Evolutionary conservation across 2,329 filamentous ascomycete genomes (phyloP), one percentile per base, ranked within the genome.

Genomic region (Alternaria conjuncta): DNA sequence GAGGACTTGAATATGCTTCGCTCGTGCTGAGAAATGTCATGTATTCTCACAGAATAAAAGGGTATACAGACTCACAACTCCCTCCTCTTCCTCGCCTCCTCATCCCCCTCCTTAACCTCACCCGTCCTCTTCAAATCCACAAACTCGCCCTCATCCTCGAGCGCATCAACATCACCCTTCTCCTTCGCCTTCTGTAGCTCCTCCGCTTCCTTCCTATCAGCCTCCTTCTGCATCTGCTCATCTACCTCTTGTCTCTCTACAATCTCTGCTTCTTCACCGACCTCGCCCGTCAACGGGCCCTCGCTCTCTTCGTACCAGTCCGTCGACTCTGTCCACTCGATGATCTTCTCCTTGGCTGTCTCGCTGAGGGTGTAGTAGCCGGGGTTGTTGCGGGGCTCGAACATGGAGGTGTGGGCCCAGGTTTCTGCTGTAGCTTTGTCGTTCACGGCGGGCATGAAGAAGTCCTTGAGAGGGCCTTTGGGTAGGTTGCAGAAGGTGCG

Each of bases 401-500:
- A 96, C 91, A 96, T 84, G 85, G 87, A 84, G 84, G 90, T 92
- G 80, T 98, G 96, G 26, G 95, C 95, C 66, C 83, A 83, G 1
- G 90, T 89, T 83, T 98, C 96, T 71, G 97, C 93, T 11, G 81
- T 83, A 1, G 91, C 93, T 72, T 87, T 88, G 64, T 96, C 90
- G 76, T 98, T 99, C 60, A 94, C 84, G 6, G 75, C 74, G 1
- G 78, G 74, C n/a, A 79, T 55, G 60, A 79, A 81, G 60, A 73
- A 78, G 26, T 74, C 64, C 55, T 68, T 69, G 10, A 77, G 59
- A 10, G 75, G 71, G 13, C 75, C 76, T 43, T 79, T 80, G n/a
- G 80, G 80, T 0, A 81, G 78, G 62, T 93, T 92, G 82, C 94
- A 97, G 78, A 98, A 99, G 0, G 95, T 98, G 71, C 96, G 86